These are phyloP conservation scores for Tardiomyces blankii DNA, from an alignment of 1,139 yeast genomes.

Conservation along the genomic window DNA sequence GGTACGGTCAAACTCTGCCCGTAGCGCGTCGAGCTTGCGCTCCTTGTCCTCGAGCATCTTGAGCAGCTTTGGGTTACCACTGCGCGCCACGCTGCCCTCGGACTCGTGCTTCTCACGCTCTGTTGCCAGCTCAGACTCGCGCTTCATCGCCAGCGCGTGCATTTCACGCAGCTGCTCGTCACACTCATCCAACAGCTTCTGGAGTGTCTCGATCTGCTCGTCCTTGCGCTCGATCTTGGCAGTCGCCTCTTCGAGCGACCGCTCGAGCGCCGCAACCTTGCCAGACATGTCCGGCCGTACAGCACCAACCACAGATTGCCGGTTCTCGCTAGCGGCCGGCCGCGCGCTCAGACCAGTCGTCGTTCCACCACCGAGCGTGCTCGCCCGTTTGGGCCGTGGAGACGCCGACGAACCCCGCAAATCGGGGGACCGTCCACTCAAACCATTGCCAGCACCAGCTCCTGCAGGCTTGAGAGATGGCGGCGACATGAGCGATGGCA, in stretches of 20 bases:
- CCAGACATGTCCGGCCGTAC: slow-evolving; percentile 3
- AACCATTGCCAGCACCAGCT: too few species aligned
- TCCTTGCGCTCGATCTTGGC: slow-evolving; percentile 3
- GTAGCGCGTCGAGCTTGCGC: slow-evolving; percentile 7
- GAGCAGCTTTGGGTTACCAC: slow-evolving; percentile 20
- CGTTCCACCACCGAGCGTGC: not conserved
- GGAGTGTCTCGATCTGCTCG: slow-evolving; percentile 2
- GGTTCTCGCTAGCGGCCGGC: not conserved
- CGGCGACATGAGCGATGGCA: not conserved
- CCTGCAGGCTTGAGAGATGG: not conserved
- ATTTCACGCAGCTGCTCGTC: not conserved
- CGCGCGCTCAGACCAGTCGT: not conserved
- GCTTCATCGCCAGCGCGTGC: slow-evolving; percentile 1
- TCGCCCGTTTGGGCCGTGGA: not conserved
- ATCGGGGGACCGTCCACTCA: not conserved
- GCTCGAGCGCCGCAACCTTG: slow-evolving; percentile 4
- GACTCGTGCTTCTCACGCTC: slow-evolving; percentile 16
- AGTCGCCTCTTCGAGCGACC: not conserved
- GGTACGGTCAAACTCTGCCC: slow-evolving; percentile 16
- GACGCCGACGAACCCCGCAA: not conserved
- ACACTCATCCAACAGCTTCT: slow-evolving; percentile 2
- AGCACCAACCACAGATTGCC: not conserved
- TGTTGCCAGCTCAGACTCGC: not conserved
- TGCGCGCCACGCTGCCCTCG: slow-evolving; percentile 18
- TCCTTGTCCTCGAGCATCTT: slow-evolving; percentile 16